Percentiles rank a stretch among this genome's conserved stretches.
Evolutionary conservation across 352 stramenopile species (phyloP).

Genomic region (Globisporangium canariense): DNA sequence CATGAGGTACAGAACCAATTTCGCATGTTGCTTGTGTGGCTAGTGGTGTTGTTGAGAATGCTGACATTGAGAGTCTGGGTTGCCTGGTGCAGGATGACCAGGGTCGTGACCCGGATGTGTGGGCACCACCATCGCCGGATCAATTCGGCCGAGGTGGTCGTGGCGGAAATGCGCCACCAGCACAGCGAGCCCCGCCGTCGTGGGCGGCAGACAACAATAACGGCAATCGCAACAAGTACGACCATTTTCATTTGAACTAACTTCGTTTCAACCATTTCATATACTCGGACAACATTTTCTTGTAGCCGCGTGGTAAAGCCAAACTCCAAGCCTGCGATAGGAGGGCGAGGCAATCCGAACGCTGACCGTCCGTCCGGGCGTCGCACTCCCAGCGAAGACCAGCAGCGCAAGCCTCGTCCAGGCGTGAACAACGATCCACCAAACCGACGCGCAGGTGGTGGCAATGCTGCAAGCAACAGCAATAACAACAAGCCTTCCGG

Average conservation of each 20-base stretch:
- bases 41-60: background rate
- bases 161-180: constrained; percentile 15
- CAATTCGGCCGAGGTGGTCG: constrained; percentile 25
- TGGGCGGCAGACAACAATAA: constrained; percentile 54
- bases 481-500: constrained; percentile 26
- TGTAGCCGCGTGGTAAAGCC: constrained; percentile 36
- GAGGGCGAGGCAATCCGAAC: constrained; percentile 16
- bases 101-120: constrained; percentile 63
- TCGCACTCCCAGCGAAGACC: constrained; percentile 58
- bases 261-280: background rate
- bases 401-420: constrained; percentile 36
- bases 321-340: constrained; percentile 18
- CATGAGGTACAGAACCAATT: background rate
- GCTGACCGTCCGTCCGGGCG: constrained; percentile 37
- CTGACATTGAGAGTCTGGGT: background rate
- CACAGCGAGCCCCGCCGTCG: constrained; percentile 34
- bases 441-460: constrained; percentile 17
- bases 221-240: constrained; percentile 31
- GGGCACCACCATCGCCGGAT: constrained; percentile 65
- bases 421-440: constrained; percentile 20
- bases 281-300: background rate
- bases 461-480: constrained; percentile 17
- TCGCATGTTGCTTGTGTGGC: background rate
- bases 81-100: constrained; percentile 19
- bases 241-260: background rate